Evolutionary conservation across 2,329 filamentous ascomycete genomes (phyloP).

Genomic region (Alternaria hordeiaustralica): DNA sequence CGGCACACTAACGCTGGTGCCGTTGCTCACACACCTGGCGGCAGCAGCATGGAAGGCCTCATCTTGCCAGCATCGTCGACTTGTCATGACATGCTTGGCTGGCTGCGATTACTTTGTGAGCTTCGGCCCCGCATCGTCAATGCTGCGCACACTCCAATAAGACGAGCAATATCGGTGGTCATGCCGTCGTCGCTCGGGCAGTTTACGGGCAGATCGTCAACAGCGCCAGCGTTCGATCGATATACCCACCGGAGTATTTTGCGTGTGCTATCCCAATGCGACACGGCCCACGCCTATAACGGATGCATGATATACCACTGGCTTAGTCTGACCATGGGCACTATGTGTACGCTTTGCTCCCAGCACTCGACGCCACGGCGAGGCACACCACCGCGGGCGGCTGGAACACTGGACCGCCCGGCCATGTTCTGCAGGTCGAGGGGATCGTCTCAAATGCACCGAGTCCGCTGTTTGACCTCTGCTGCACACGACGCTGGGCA

Average conservation of each 20-base stretch:
- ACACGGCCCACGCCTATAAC: constrained; percentile 29
- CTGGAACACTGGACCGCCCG: constrained; percentile 23
- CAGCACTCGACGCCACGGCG: constrained; percentile 34
- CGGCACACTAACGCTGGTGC: constrained; percentile 9
- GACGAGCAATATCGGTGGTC: constrained; percentile 33
- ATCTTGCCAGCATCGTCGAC: background rate
- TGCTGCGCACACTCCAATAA: constrained; percentile 20
- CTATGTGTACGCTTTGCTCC: constrained; percentile 22
- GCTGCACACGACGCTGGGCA: constrained; percentile 18
- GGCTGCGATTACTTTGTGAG: constrained; percentile 9
- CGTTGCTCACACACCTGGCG: background rate
- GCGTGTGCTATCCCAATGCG: constrained; percentile 31
- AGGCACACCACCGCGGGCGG: constrained; percentile 29
- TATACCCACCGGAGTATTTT: constrained; percentile 47
- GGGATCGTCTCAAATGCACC: constrained; percentile 31
- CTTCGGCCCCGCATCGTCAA: constrained; percentile 38
- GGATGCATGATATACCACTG: constrained; percentile 29
- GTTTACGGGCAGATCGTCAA: constrained; percentile 45
- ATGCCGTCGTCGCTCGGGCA: constrained; percentile 36
- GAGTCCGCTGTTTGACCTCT: constrained; percentile 38
- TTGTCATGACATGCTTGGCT: constrained; percentile 4
- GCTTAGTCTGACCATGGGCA: constrained; percentile 32
- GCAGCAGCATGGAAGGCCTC: background rate
- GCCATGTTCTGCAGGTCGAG: constrained; percentile 20
- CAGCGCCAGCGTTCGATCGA: constrained; percentile 39